phyloP scores from a whole-genome alignment of 345 rosid genomes.

The Linum tenue region DNA sequence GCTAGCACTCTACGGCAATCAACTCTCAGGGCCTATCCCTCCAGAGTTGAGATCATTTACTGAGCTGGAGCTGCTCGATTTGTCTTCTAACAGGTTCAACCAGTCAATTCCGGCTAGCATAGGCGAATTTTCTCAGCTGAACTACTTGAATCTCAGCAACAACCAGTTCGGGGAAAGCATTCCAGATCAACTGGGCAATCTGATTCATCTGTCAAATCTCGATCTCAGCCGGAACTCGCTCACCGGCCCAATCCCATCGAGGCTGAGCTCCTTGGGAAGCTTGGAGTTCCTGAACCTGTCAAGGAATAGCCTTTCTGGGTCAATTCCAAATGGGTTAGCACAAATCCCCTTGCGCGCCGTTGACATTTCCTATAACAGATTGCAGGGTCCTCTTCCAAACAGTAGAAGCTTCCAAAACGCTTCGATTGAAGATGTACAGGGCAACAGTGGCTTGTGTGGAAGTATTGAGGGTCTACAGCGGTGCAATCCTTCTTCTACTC shows the following conservation, averaged over 20 bases:
- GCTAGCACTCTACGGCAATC: conserved; percentile 14
- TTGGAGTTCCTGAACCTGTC: conserved; percentile 25
- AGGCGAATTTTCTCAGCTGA: conserved; percentile 3
- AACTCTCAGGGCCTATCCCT: conserved; percentile 16
- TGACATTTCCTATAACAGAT: neutral
- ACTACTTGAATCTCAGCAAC: conserved; percentile 26
- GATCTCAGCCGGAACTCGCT: conserved; percentile 30
- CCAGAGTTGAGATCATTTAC: conserved; percentile 9
- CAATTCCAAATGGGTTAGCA: conserved; percentile 12
- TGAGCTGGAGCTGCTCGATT: conserved; percentile 12
- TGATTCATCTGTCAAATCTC: conserved; percentile 6
- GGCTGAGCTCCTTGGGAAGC: conserved; percentile 8
- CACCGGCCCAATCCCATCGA: conserved; percentile 15
- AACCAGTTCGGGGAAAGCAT: conserved; percentile 22
- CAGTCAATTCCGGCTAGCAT: conserved; percentile 11
- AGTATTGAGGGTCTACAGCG: neutral
- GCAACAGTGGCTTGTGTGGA: neutral
- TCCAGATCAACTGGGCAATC: conserved; percentile 10
- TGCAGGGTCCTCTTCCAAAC: neutral
- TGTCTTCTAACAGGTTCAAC: conserved; percentile 24
- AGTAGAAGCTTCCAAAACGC: neutral
- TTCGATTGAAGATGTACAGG: neutral
- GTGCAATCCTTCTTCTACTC: neutral
- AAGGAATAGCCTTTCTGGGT: conserved; percentile 23
- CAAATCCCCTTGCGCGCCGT: neutral